These are phyloP conservation scores for Mercurialis annua DNA, from an alignment of 345 rosid genomes.

Conservation along the genomic window DNA sequence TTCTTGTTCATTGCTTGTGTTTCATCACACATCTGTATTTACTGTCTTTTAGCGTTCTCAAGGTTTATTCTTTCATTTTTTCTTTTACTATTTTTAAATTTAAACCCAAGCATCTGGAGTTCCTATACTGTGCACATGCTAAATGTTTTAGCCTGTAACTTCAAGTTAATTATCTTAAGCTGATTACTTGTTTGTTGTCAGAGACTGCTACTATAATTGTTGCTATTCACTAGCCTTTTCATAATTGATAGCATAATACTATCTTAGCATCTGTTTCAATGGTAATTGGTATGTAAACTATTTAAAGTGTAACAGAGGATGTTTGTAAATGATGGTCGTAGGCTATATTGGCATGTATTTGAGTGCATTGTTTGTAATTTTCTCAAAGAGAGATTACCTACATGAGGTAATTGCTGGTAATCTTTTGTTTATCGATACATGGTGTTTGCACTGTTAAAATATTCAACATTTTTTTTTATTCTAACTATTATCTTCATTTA, in stretches of 20 bases:
- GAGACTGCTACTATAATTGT: too few species aligned
- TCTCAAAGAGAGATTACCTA: not conserved
- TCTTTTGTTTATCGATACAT: too few species aligned
- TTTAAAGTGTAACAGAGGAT: too few species aligned
- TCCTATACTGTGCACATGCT: not conserved
- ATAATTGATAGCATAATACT: too few species aligned
- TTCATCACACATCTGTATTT: not conserved
- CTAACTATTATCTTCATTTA: not conserved
- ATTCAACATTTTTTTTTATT: not conserved
- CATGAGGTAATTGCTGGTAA: not conserved
- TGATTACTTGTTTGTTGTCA: too few species aligned
- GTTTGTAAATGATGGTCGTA: too few species aligned
- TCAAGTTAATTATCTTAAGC: not conserved
- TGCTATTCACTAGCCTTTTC: too few species aligned
- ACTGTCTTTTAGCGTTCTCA: not conserved
- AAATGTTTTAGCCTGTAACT: not conserved
- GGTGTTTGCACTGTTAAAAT: not conserved
- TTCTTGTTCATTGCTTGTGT: conserved; percentile 10
- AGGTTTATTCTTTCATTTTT: not conserved
- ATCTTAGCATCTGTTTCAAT: too few species aligned
- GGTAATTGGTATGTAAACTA: too few species aligned
- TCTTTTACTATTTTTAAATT: not conserved
- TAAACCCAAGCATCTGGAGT: not conserved
- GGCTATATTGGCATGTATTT: too few species aligned
- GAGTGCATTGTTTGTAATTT: too few species aligned